A percentile compares a stretch with the other conserved stretches of the same genome.
Conservation (phyloP, 2,329 filamentous ascomycete species). For the Pseudogymnoascus sp. region DNA sequence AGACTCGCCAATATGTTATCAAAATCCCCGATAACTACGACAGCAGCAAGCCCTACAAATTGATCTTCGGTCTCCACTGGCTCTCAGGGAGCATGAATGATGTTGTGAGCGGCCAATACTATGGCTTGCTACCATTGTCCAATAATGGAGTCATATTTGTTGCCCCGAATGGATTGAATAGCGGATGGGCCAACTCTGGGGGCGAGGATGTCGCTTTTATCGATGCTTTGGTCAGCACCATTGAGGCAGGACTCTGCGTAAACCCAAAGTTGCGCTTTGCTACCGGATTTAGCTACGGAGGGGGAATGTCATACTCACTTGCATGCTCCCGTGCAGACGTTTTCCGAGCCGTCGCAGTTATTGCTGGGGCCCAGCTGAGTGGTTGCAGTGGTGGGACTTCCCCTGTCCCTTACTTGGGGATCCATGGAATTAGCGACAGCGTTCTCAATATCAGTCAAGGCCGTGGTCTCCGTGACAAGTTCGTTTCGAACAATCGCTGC, state of each 20-base stretch:
- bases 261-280: constrained; percentile 29
- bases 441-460: constrained; percentile 31
- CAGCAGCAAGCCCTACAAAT: constrained; percentile 31
- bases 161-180: constrained; percentile 29
- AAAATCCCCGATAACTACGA: constrained; percentile 36
- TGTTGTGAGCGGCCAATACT: constrained; percentile 31
- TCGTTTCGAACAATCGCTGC: constrained; percentile 33
- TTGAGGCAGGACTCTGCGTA: constrained; percentile 30
- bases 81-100: constrained; percentile 34
- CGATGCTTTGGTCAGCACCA: constrained; percentile 26
- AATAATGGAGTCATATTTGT: constrained; percentile 31
- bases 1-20: constrained; percentile 34
- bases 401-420: constrained; percentile 30
- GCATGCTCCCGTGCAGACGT: constrained; percentile 29
- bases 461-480: constrained; percentile 31
- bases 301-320: constrained; percentile 30
- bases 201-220: constrained; percentile 32
- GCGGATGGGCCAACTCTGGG: constrained; percentile 31
- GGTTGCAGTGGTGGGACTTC: constrained; percentile 27
- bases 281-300: constrained; percentile 32
- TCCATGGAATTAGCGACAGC: constrained; percentile 32
- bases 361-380: constrained; percentile 25
- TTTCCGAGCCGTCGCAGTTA: constrained; percentile 30
- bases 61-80: constrained; percentile 39
- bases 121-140: constrained; percentile 28